phyloP scores from a whole-genome alignment of 192 early-diverging fungal species.

The Coemansia sp. region DNA sequence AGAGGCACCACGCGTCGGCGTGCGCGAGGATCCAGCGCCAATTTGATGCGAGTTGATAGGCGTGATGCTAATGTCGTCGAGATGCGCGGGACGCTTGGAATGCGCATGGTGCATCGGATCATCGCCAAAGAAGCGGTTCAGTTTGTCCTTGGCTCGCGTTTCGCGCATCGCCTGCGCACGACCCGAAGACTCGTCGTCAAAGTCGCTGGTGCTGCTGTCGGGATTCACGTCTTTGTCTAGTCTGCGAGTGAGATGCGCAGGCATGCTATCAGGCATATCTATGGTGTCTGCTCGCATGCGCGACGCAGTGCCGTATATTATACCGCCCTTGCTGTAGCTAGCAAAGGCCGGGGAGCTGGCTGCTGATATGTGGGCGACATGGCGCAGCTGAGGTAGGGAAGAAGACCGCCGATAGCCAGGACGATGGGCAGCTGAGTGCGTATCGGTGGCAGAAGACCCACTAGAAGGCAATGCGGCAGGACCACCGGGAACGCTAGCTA shows the following conservation, averaged over 20 bases:
- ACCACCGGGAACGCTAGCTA: constrained; percentile 50
- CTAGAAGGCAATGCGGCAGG: constrained; percentile 6
- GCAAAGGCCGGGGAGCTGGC: constrained; percentile 2
- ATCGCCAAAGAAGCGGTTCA: constrained; percentile 65
- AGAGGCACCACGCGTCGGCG: constrained; percentile 24
- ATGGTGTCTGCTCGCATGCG: constrained; percentile 52
- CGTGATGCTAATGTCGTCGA: constrained; percentile 38
- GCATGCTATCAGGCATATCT: constrained; percentile 28
- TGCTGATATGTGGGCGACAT: constrained; percentile 6
- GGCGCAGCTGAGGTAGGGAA: constrained; percentile 48
- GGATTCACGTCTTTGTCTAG: not conserved
- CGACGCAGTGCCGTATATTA: not conserved
- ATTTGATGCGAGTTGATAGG: constrained; percentile 29
- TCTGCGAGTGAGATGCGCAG: constrained; percentile 45
- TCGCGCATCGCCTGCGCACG: constrained; percentile 30
- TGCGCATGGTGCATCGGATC: constrained; percentile 44
- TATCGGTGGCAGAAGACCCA: not conserved
- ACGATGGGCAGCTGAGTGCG: constrained; percentile 3
- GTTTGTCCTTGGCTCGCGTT: constrained; percentile 53
- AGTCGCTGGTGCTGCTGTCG: constrained; percentile 10
- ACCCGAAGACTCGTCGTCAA: constrained; percentile 7
- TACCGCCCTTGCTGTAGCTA: not conserved
- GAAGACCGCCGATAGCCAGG: constrained; percentile 42
- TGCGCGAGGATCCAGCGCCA: constrained; percentile 19
- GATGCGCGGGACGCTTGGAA: constrained; percentile 22